Percentiles rank a stretch among this genome's conserved stretches.
phyloP scores from a whole-genome alignment of 2,329 filamentous ascomycete species.

The Ilyonectria mors-panacis region DNA sequence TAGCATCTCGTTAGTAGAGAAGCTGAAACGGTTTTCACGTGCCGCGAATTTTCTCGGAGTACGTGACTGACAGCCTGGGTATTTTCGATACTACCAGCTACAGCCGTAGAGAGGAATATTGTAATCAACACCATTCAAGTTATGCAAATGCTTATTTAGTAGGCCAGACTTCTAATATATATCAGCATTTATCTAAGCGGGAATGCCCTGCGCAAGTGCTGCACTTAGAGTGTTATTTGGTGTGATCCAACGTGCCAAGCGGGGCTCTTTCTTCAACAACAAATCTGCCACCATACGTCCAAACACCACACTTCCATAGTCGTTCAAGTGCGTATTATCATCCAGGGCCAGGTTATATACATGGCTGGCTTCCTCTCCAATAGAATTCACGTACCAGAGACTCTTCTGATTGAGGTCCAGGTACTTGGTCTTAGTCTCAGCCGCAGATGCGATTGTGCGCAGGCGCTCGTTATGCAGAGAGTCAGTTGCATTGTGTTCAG shows the following conservation, averaged over 20 bases:
- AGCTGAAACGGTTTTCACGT: no score
- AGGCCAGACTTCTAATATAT: no score
- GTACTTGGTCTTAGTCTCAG: neutral
- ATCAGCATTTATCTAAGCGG: neutral
- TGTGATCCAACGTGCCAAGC: constrained; percentile 6
- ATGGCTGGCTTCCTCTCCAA: constrained; percentile 2
- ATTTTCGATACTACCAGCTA: no score
- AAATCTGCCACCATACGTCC: constrained; percentile 19
- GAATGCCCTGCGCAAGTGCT: neutral
- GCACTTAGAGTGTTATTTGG: neutral
- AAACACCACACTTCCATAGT: constrained; percentile 9
- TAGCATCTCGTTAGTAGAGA: no score
- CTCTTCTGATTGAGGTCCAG: constrained; percentile 14
- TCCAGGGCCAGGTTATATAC: neutral
- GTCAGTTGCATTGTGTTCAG: neutral
- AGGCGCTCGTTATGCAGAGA: constrained; percentile 2
- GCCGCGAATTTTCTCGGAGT: no score
- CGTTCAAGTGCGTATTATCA: constrained; percentile 11
- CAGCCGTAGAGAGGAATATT: no score
- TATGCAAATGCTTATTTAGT: no score
- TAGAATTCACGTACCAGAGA: constrained; percentile 4
- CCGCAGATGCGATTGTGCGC: constrained; percentile 6
- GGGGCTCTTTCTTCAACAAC: neutral
- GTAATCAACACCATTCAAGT: no score
- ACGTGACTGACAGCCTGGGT: no score